Percentiles rank a stretch among this genome's conserved stretches.
These are phyloP conservation scores for Schoenoplectus triqueter DNA, from an alignment of 202 grass and related monocot genomes.

Conservation along the genomic window DNA sequence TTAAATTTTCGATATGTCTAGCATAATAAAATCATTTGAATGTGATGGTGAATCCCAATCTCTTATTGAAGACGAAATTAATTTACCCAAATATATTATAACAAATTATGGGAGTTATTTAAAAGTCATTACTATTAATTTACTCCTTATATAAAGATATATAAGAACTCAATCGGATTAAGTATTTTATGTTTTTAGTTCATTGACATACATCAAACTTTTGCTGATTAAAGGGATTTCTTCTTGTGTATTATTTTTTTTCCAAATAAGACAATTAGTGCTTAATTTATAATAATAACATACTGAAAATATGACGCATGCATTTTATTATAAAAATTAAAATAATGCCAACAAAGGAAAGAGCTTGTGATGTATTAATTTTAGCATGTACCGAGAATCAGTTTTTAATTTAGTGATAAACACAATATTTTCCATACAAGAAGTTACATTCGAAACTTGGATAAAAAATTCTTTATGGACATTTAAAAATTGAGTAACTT, in stretches of 20 bases:
- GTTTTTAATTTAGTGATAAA: too few species aligned
- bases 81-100: not conserved
- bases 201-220: not conserved
- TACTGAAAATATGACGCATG: not conserved
- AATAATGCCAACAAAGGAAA: not conserved
- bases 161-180: too few species aligned
- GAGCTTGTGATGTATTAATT: not conserved
- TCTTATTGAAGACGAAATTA: constrained; percentile 7
- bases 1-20: not conserved
- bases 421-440: too few species aligned
- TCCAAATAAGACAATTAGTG: too few species aligned
- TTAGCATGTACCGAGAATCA: too few species aligned
- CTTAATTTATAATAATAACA: not conserved
- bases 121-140: not conserved
- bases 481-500: too few species aligned
- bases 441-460: too few species aligned
- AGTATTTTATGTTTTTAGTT: too few species aligned
- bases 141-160: too few species aligned
- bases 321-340: not conserved
- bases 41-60: not conserved
- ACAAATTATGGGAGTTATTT: not conserved
- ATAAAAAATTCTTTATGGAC: too few species aligned
- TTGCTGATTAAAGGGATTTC: not conserved
- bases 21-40: constrained; percentile 2
- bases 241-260: not conserved